Evolutionary conservation across 2,329 filamentous ascomycete species (phyloP), one percentile per base, ranked within the genome.

Genomic region (Scleromitrula shiraiana): DNA sequence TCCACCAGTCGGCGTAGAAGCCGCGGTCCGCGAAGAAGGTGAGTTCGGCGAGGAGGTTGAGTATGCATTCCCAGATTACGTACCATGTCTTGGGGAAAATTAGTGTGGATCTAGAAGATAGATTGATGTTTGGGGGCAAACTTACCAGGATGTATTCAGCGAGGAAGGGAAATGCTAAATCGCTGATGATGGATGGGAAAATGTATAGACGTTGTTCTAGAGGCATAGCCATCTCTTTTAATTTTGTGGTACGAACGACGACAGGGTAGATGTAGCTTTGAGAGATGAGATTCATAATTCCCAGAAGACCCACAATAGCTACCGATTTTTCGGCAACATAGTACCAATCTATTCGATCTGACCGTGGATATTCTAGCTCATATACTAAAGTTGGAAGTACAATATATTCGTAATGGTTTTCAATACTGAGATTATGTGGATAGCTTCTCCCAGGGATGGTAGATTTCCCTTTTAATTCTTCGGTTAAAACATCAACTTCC

Each of bases 251-350:
- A 56, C 77, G 70, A 61, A 85, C 75, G 2, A 89, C 82, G 0
- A 87, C 77, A 0, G 86, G 85, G 59, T 88, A 89, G 55, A 90
- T 88, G 59, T 79, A 87, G 19, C 81, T 76, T 66, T 90, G 85
- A 0, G 81, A 84, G 43, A 90, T 73, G 61, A 88, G 78, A 53
- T 88, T 83, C 86, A 90, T 90, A 53, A 88, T 78, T 59, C 83
- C 81, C 32, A 89, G 77, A 48, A 86, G 72, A 6, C 85, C 85
- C 50, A 89, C 76, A 14, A 81, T 83, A 2, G 85, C 85, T 1
- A 73, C 71, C 1, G 74, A 67, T 64, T 90, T 90, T 64, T 90
- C 85, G 6, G 75, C 73, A 4, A 88, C 83, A 59, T 90, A 90
- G 55, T 69, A 71, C 84, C 84, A 88, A 64, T 85, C 80, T 54